Conservation (phyloP, 768 basidiomycete genomes). For the Lactarius pseudohatsudake region DNA sequence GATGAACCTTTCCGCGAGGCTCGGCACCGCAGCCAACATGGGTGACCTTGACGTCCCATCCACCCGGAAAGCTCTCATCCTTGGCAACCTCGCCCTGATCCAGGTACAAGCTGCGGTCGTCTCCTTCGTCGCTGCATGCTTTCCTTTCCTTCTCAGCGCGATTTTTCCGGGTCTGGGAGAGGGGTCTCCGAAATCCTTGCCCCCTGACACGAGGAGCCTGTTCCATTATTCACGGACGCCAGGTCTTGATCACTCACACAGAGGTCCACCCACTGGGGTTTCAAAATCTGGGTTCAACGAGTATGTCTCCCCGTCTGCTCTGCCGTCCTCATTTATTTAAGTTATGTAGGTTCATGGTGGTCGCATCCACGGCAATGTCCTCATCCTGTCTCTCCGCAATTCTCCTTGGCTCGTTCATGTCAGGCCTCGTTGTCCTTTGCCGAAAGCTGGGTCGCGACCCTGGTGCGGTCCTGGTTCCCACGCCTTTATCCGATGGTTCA, state of each 20-base stretch:
- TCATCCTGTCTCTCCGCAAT: constrained; percentile 76
- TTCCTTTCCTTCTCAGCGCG: constrained; percentile 72
- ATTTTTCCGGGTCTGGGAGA: constrained; percentile 45
- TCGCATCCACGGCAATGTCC: constrained; percentile 76
- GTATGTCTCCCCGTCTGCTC: constrained; percentile 18
- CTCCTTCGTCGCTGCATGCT: constrained; percentile 78
- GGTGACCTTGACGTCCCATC: constrained; percentile 81
- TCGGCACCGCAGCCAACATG: constrained; percentile 94
- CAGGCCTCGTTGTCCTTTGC: constrained; percentile 74
- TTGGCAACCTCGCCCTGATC: constrained; percentile 81
- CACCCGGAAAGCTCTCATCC: constrained; percentile 61
- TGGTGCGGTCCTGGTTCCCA: constrained; percentile 45
- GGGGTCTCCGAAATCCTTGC: constrained; percentile 4
- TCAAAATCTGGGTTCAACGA: constrained; percentile 27
- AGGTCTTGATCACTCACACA: not conserved
- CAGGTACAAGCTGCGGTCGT: constrained; percentile 94
- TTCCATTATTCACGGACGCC: constrained; percentile 4
- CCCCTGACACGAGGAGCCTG: not conserved
- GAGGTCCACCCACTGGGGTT: not conserved
- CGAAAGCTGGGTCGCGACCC: constrained; percentile 78
- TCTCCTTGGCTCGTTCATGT: constrained; percentile 92
- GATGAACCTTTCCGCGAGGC: constrained; percentile 95
- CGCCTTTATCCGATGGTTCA: not conserved
- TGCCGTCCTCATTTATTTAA: not conserved
- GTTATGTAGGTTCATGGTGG: constrained; percentile 63